Base-by-base conservation (phyloP, 2,329 filamentous ascomycete species). In the Trichophyton verrucosum region DNA sequence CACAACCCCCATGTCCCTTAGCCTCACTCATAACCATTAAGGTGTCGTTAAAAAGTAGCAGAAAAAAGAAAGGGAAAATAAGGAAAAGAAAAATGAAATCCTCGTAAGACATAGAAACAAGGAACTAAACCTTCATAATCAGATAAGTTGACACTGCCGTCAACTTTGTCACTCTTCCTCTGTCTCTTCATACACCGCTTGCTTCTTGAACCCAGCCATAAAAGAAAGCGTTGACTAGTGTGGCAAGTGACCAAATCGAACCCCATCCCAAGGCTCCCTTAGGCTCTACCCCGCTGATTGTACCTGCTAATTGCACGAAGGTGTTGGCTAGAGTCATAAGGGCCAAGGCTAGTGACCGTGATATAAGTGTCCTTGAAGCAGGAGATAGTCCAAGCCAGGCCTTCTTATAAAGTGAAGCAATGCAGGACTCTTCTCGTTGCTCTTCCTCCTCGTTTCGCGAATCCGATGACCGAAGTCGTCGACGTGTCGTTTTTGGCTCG, bases 251-350 rank as follows among this genome's bases (percentile, higher is more conserved):
- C 90, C 90, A 96, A 40, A 92, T 78, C 22, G 77, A 77, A 1
- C 88, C 85, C 79, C 91, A 97, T 0, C 81, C 82, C 2, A 79
- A 75, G 1, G 91, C 89, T 9, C 91, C 92, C 0, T 77, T 67
- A 3, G 82, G 64, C 67, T 91, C 87, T 9, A 89, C 83, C 3
- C 89, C 87, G 51, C 83, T 78, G 20, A 96, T 76, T 0, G 84
- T 87, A 60, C 84, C 78, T 55, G 80, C 81, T 24, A 85, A 82
- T 68, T 87, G 82, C 46, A 91, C 74, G 61, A 86, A 84, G 0
- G 80, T 82, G 67, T 82, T 81, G n/a, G 74, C 67, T 7, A 79
- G 70, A 9, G 77, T 68, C 62, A 80, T 74, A 1, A 68, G 65
- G 0, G 76, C 76, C 49, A 84, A 69, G 6, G 79, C 66, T 3